Evolutionary conservation across 2,329 filamentous ascomycete genomes (phyloP).

Genomic region (Clonostachys byssicola): DNA sequence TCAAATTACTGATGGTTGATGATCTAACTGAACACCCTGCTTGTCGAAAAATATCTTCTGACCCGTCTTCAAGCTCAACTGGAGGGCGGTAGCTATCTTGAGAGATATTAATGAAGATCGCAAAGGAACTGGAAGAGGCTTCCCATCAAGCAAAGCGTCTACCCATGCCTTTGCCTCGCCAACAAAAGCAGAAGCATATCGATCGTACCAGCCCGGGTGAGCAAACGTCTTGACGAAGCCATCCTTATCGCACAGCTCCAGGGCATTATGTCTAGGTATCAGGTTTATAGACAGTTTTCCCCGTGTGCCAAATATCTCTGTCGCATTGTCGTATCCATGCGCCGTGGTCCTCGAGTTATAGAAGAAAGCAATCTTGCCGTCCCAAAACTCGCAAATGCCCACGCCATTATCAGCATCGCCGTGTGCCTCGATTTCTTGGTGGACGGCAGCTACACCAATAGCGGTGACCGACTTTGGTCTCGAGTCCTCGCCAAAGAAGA

Average conservation of each 20-base stretch:
- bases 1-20: neutral
- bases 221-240: conserved; percentile 12
- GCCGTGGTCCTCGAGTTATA: conserved; percentile 34
- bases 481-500: conserved; percentile 21
- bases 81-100: conserved; percentile 9
- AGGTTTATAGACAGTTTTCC: conserved; percentile 28
- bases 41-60: conserved; percentile 8
- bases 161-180: conserved; percentile 15
- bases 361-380: conserved; percentile 35
- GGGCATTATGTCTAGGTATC: conserved; percentile 14
- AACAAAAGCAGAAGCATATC: conserved; percentile 17
- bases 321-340: conserved; percentile 34
- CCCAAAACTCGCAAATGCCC: conserved; percentile 35
- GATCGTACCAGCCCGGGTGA: conserved; percentile 14
- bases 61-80: conserved; percentile 6
- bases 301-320: conserved; percentile 33
- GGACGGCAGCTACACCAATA: conserved; percentile 9
- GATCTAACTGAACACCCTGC: neutral
- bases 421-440: neutral
- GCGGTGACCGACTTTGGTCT: conserved; percentile 20
- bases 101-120: conserved; percentile 6
- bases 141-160: conserved; percentile 7
- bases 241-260: conserved; percentile 12
- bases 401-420: conserved; percentile 36
- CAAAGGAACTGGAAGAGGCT: conserved; percentile 8